These are phyloP conservation scores for Moricandia moricandioides DNA, from an alignment of 345 rosid species.

Conservation along the genomic window DNA sequence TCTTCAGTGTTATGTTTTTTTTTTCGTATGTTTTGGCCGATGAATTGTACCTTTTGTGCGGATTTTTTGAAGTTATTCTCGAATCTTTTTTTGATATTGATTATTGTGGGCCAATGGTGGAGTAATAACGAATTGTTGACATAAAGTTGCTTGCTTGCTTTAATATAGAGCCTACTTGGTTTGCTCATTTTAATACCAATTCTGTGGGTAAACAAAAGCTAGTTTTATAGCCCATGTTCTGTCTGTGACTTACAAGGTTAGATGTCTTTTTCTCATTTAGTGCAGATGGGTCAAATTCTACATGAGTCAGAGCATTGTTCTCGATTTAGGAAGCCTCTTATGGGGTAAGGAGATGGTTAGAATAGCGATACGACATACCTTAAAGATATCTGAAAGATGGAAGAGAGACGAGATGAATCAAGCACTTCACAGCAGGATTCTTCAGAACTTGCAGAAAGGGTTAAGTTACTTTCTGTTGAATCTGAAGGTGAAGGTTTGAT, in stretches of 20 bases:
- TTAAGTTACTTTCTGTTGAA: conserved; percentile 66
- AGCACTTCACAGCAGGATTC: conserved; percentile 63
- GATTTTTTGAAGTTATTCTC: conserved; percentile 17
- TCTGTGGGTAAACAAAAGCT: background rate
- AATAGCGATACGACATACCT: conserved; percentile 50
- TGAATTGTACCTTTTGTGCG: conserved; percentile 18
- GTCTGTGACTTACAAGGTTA: conserved; percentile 22
- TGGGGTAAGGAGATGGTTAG: conserved; percentile 58
- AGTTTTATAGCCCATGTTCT: conserved; percentile 6
- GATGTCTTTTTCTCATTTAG: conserved; percentile 32
- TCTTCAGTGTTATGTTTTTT: background rate
- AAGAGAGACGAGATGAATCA: conserved; percentile 71
- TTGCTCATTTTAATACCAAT: conserved; percentile 19
- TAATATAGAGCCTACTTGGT: conserved; percentile 3
- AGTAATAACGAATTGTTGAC: conserved; percentile 6
- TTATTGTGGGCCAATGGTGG: conserved; percentile 27
- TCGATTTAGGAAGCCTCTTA: conserved; percentile 40
- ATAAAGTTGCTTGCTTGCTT: conserved; percentile 29
- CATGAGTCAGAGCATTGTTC: conserved; percentile 22
- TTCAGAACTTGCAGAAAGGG: conserved; percentile 73
- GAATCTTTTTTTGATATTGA: conserved; percentile 21
- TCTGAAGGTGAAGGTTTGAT: conserved; percentile 62
- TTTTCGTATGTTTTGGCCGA: no score
- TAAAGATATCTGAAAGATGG: conserved; percentile 57
- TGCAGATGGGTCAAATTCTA: conserved; percentile 34